phyloP scores from a whole-genome alignment of 2,329 filamentous ascomycete species.

The Zymoseptoria crescenta region DNA sequence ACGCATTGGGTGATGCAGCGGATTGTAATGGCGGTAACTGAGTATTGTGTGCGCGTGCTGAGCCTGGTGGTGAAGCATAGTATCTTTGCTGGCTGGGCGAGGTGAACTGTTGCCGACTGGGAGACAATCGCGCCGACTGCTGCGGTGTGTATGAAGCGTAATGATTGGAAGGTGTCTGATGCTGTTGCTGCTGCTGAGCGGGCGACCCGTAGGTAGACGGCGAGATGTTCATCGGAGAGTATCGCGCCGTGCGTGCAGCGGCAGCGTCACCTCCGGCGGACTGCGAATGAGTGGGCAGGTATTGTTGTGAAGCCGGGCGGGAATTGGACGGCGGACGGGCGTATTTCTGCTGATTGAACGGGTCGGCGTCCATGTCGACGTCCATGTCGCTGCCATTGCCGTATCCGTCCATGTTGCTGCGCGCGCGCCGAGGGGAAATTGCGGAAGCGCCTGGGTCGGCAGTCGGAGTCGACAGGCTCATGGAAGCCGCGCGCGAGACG shows the following conservation, averaged over 20 bases:
- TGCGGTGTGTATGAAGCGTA: constrained; percentile 32
- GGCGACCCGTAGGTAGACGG: constrained; percentile 60
- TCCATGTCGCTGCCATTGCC: constrained; percentile 35
- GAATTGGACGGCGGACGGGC: constrained; percentile 57
- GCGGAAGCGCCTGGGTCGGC: not conserved
- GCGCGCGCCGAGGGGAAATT: constrained; percentile 1
- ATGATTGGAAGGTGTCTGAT: constrained; percentile 20
- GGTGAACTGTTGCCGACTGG: constrained; percentile 57
- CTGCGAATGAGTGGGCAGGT: constrained; percentile 36
- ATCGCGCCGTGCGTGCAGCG: constrained; percentile 76
- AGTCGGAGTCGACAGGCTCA: constrained; percentile 15
- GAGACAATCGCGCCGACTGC: constrained; percentile 65
- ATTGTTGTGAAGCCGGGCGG: constrained; percentile 62
- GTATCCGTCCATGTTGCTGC: constrained; percentile 16
- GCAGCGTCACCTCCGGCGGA: constrained; percentile 59
- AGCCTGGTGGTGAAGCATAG: constrained; percentile 48
- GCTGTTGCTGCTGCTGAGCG: constrained; percentile 43
- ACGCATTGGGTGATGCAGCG: constrained; percentile 47
- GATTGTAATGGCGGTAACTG: constrained; percentile 70
- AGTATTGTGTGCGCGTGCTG: constrained; percentile 46
- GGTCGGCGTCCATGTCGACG: constrained; percentile 76
- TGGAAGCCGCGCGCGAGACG: constrained; percentile 14
- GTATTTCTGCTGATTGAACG: constrained; percentile 81
- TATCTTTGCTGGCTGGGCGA: constrained; percentile 48
- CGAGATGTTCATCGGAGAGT: constrained; percentile 93